A percentile compares a stretch with the other conserved stretches of the same genome.
These are phyloP conservation scores for Sarocladium oryzae DNA, from an alignment of 2,329 filamentous ascomycete genomes.

Conservation along the genomic window DNA sequence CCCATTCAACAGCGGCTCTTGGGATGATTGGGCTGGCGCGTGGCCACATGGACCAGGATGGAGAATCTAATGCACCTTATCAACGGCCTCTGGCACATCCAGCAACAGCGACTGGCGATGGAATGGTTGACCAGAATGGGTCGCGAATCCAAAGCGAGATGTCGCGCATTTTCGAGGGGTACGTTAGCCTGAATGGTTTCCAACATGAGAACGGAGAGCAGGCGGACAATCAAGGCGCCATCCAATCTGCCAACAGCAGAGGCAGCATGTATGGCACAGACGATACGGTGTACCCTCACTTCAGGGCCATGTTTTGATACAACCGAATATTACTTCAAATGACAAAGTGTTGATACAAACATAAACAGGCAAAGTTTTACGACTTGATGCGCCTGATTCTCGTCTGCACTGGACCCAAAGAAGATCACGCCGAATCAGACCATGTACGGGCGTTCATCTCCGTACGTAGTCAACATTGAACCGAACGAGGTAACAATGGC, in stretches of 20 bases:
- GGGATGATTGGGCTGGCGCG: constrained; percentile 49
- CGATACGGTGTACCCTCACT: constrained; percentile 29
- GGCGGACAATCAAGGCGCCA: constrained; percentile 17
- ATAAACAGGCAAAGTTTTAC: no score
- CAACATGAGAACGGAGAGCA: constrained; percentile 23
- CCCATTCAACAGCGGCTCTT: constrained; percentile 45
- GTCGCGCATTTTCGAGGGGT: constrained; percentile 38
- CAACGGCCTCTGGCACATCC: constrained; percentile 17
- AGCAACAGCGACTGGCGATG: constrained; percentile 13
- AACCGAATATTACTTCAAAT: neutral
- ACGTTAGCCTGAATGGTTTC: constrained; percentile 29
- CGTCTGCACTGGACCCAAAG: no score
- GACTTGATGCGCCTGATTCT: no score
- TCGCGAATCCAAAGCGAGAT: constrained; percentile 47
- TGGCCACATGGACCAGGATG: constrained; percentile 24
- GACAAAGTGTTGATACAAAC: no score
- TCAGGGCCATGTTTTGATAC: constrained; percentile 30
- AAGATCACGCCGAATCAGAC: no score
- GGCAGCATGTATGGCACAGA: constrained; percentile 20
- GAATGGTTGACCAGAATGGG: constrained; percentile 34
- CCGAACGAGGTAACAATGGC: no score
- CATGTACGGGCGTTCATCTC: no score
- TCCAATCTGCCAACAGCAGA: constrained; percentile 15
- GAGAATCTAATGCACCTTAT: constrained; percentile 19
- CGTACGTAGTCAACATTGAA: no score